Base-by-base conservation (phyloP, 495 filamentous ascomycete species). In the Umbilicaria muhlenbergii region DNA sequence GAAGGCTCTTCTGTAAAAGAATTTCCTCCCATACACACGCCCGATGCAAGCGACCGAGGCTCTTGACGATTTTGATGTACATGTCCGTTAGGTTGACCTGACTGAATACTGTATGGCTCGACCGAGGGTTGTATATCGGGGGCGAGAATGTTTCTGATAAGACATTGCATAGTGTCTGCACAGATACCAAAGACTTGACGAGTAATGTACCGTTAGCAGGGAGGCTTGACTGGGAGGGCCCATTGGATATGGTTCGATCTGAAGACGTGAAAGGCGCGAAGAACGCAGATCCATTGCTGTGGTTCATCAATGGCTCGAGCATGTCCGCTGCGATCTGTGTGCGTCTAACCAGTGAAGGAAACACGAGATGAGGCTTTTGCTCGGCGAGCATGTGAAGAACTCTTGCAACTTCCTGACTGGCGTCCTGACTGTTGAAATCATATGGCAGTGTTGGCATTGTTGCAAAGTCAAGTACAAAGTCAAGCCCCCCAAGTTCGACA, bases 11-110 rank as follows among this genome's bases (percentile, higher is more conserved):
- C 53, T 80, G 71, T 16, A 95, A 62, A 0, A 79, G 54, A 28
- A 84, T 82, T 46, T 89, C 83, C 58, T 98, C 92, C 68, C 80
- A 80, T 17, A 91, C 68, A 45, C 86, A 82, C 39, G 75, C 75
- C 24, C 81, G 76, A 45, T 92, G 73, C 24, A 98, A 66, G 21
- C 74, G 71, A 8, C 86, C 86, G 13, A 96, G 69, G 31, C 73
- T 73, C 37, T 73, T 68, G 36, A 89, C 68, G 15, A 94, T 63
- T 17, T 64, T 57, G 33, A 67, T 62, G 56, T 91, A 93, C 46
- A 79, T 76, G 58, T 95, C 87, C 17, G 78, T 78, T 35, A 92
- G 67, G 50, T 87, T 88, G 46, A 91, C 73, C 39, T 76, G 74
- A 43, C 68, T 66, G 68, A 75, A 94, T 34, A 67, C 67, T 50